A percentile compares a stretch with the other conserved stretches of the same genome.
Evolutionary conservation across 306 rosid species (phyloP).

Genomic region (Ceratonia siliqua): DNA sequence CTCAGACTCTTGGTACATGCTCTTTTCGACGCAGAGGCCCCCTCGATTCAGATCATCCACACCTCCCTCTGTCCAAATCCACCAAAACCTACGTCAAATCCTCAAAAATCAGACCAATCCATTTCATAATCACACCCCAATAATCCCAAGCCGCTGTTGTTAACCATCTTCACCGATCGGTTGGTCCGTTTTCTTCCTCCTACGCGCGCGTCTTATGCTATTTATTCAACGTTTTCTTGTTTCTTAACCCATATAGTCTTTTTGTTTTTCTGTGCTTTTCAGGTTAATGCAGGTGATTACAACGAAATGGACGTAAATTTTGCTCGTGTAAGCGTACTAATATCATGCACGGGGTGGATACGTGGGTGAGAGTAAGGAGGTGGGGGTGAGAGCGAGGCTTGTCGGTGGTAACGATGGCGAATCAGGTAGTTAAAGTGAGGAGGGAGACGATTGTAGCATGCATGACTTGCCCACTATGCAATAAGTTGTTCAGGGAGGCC

Average conservation of each 20-base stretch:
- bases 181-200: not conserved
- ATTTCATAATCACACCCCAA: slow-evolving; percentile 40
- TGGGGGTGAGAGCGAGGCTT: slow-evolving; percentile 26
- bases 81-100: slow-evolving; percentile 70
- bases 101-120: slow-evolving; percentile 53
- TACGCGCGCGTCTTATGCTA: not conserved
- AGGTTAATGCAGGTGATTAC: slow-evolving; percentile 40
- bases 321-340: slow-evolving; percentile 6
- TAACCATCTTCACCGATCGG: slow-evolving; percentile 41
- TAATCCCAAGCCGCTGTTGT: slow-evolving; percentile 18
- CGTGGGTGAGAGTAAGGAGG: slow-evolving; percentile 41
- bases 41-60: slow-evolving; percentile 75
- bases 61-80: slow-evolving; percentile 46
- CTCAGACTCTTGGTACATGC: slow-evolving; percentile 62
- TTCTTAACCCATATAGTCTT: slow-evolving; percentile 6
- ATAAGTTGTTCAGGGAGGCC: slow-evolving; percentile 65
- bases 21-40: slow-evolving; percentile 59
- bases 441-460: slow-evolving; percentile 62
- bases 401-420: slow-evolving; percentile 50
- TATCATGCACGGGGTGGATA: slow-evolving; percentile 61
- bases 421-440: slow-evolving; percentile 59
- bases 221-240: slow-evolving; percentile 20
- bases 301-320: slow-evolving; percentile 59
- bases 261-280: slow-evolving; percentile 10
- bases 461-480: slow-evolving; percentile 79